These are phyloP conservation scores for Hemisphaericaspora xylofermentans DNA, from an alignment of 1,139 yeast species.

Conservation along the genomic window DNA sequence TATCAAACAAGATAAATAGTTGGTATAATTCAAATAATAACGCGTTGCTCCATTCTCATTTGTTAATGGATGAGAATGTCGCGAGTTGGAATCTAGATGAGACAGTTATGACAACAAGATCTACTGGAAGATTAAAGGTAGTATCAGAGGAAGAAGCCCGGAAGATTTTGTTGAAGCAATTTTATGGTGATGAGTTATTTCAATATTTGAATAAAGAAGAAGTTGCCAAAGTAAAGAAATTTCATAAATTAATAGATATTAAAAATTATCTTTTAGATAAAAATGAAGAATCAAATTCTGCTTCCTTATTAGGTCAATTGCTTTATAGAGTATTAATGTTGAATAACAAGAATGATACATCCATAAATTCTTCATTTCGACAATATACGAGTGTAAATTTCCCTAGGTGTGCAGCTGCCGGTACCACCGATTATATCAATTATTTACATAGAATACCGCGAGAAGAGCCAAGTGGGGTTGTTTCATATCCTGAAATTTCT, in stretches of 20 bases:
- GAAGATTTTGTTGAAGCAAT: slow-evolving; percentile 18
- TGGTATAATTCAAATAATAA: slow-evolving; percentile 20
- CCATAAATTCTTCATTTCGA: neutral
- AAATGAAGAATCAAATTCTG: slow-evolving; percentile 4
- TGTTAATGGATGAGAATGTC: slow-evolving; percentile 38
- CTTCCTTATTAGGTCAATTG: slow-evolving; percentile 15
- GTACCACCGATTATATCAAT: slow-evolving; percentile 16
- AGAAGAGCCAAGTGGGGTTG: neutral
- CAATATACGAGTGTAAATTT: neutral
- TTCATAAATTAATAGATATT: slow-evolving; percentile 23
- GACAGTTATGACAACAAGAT: slow-evolving; percentile 12
- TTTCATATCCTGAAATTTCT: neutral
- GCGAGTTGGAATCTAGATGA: slow-evolving; percentile 51
- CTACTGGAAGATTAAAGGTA: slow-evolving; percentile 14
- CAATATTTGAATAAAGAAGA: slow-evolving; percentile 26
- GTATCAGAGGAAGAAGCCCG: slow-evolving; percentile 4
- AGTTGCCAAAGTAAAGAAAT: slow-evolving; percentile 26
- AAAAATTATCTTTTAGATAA: slow-evolving; percentile 13
- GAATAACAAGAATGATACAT: slow-evolving; percentile 1
- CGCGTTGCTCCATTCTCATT: slow-evolving; percentile 3
- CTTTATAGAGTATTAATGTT: slow-evolving; percentile 16
- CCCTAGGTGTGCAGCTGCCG: slow-evolving; percentile 4
- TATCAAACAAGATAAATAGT: slow-evolving; percentile 25
- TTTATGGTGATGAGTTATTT: slow-evolving; percentile 39
- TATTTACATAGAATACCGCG: slow-evolving; percentile 11